Evolutionary conservation across 73 alveolate genomes (phyloP), one percentile per base, ranked within the genome.

Genomic region (Paramecium primaurelia): DNA sequence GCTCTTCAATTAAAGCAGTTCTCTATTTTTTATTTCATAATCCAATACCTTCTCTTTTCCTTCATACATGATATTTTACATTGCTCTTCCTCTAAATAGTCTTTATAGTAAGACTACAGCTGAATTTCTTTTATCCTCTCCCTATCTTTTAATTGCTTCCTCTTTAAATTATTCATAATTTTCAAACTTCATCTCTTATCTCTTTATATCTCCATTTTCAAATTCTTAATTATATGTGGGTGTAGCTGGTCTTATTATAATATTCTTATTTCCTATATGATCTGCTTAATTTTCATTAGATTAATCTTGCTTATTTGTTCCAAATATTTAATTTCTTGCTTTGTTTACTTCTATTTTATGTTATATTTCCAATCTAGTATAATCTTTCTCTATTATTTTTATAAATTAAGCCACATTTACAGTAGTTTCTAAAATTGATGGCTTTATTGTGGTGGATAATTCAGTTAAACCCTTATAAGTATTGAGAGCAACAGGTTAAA

Each of bases 31-130:
- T 37, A 25, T 30, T 1, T 34, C 3, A 75, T 75, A 10, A 75
- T 38, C 34, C 32, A 0, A 32, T 75, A 75, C 88, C 77, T 98
- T 98, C 90, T 98, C 99, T 77, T 98, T 97, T 84, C 99, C 99
- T 94, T 98, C 99, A 93, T 96, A 98, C 99, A 98, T 98, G 92
- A 97, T 96, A 80, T 97, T 95, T 86, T 98, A 97, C 75, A 94
- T 97, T 49, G 98, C 99, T 94, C 99, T 93, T 38, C 99, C 99
- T 88, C 99, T 95, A 40, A 98, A 86, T 73, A 98, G 95, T 89
- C 99, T 93, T 77, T 98, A 98, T 92, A 98, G 88, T 9, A 98
- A 95, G 12, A 97, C 90, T 6, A 97, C 97, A 28, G 99, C 99
- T 75, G 94, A 93, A 47, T 92, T 83, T 37, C 89, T 94, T 59